Percentiles rank a stretch among this genome's conserved stretches.
These are phyloP conservation scores for Amylocarpus encephaloides DNA, from an alignment of 2,329 filamentous ascomycete genomes.

Conservation along the genomic window DNA sequence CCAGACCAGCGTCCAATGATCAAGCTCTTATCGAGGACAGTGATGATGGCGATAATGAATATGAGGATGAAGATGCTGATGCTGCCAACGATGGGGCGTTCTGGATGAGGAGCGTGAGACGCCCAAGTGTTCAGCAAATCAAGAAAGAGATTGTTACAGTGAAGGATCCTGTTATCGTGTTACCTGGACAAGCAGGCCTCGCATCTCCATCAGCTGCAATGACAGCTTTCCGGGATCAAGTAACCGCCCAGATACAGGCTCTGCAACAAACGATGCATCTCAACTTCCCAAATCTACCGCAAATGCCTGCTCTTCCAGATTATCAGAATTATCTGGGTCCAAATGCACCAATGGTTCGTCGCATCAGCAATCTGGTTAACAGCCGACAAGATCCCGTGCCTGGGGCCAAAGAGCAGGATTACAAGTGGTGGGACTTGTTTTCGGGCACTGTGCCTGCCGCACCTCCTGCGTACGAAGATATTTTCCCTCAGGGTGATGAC, in stretches of 20 bases:
- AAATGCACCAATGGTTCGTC: conserved; percentile 57
- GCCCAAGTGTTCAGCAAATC: conserved; percentile 26
- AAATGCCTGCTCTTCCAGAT: conserved; percentile 59
- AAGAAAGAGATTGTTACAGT: conserved; percentile 14
- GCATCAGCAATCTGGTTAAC: conserved; percentile 65
- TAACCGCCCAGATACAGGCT: conserved; percentile 68
- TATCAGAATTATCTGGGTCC: conserved; percentile 61
- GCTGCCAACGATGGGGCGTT: conserved; percentile 27
- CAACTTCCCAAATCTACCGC: conserved; percentile 55
- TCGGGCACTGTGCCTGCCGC: conserved; percentile 46
- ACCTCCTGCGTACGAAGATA: conserved; percentile 73
- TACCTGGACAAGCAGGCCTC: conserved; percentile 20
- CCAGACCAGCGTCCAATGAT: conserved; percentile 33
- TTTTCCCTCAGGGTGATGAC: conserved; percentile 54
- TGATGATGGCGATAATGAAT: conserved; percentile 37
- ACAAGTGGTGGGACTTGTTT: conserved; percentile 63
- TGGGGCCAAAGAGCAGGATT: conserved; percentile 41
- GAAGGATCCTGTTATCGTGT: conserved; percentile 23
- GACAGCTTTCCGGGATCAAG: conserved; percentile 65
- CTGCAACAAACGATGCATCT: conserved; percentile 67
- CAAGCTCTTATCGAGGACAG: conserved; percentile 39
- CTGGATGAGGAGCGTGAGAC: conserved; percentile 30
- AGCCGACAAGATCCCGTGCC: conserved; percentile 33
- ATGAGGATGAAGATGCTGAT: conserved; percentile 31
- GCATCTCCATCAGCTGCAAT: conserved; percentile 57